Conservation (phyloP, 176 grass and related monocot genomes). For the Carex cristatella region DNA sequence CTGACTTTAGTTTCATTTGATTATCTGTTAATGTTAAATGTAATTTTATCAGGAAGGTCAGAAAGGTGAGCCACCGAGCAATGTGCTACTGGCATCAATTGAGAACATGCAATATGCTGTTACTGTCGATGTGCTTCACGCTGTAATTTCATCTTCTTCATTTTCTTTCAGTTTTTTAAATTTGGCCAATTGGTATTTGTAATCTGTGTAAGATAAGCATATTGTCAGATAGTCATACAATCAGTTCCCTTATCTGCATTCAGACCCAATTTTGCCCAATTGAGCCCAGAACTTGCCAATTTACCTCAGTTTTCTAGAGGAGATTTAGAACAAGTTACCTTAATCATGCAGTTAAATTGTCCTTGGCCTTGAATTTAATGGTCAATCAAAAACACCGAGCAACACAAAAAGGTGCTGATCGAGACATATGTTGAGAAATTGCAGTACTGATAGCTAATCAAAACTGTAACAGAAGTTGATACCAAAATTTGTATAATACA, state of each 20-base stretch:
- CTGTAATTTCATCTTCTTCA: constrained; percentile 38
- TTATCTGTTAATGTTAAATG: constrained; percentile 16
- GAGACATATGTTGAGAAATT: background rate
- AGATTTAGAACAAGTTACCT: background rate
- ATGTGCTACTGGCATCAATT: constrained; percentile 87
- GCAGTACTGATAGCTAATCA: background rate
- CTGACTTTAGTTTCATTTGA: constrained; percentile 18
- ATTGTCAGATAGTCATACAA: background rate
- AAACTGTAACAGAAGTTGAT: constrained; percentile 8
- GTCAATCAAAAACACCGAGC: background rate
- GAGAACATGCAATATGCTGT: constrained; percentile 99
- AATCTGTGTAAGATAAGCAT: background rate
- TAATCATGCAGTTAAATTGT: background rate
- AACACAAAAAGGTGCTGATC: background rate
- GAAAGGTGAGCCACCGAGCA: constrained; percentile 79
- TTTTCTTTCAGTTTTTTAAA: background rate
- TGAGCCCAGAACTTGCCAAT: background rate
- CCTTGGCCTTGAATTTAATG: background rate
- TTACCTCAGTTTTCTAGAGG: background rate
- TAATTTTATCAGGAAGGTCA: constrained; percentile 48
- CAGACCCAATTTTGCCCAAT: background rate
- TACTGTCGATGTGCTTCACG: constrained; percentile 92
- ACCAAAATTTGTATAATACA: background rate
- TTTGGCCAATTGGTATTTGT: background rate
- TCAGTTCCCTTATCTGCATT: background rate